phyloP scores from a whole-genome alignment of 2,329 filamentous ascomycete species.

The Talaromyces sp. region DNA sequence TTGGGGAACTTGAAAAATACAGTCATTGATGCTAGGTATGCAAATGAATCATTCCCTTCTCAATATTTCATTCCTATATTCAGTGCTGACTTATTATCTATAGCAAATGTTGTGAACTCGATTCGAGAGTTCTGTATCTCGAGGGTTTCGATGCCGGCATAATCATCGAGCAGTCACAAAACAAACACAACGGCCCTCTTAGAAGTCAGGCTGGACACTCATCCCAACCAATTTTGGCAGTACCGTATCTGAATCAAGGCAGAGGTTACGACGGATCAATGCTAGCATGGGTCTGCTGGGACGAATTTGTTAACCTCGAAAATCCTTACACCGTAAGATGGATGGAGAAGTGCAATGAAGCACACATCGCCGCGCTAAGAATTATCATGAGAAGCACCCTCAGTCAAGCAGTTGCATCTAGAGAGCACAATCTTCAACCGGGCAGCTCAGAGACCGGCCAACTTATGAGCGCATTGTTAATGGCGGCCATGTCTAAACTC shows the following conservation, averaged over 20 bases:
- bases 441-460: constrained; percentile 6
- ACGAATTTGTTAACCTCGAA: constrained; percentile 29
- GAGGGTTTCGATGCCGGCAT: constrained; percentile 14
- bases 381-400: constrained; percentile 14
- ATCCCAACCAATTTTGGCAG: constrained; percentile 3
- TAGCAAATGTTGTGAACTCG: constrained; percentile 12
- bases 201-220: constrained; percentile 2
- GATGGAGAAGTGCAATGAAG: constrained; percentile 24
- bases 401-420: constrained; percentile 14
- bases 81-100: neutral
- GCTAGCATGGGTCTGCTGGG: constrained; percentile 30
- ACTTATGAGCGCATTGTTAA: constrained; percentile 19
- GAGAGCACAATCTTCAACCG: constrained; percentile 7
- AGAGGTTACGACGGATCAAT: constrained; percentile 22
- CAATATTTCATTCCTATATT: neutral
- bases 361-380: constrained; percentile 11
- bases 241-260: constrained; percentile 9
- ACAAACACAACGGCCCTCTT: constrained; percentile 8
- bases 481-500: constrained; percentile 27
- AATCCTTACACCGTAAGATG: constrained; percentile 25
- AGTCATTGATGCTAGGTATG: neutral
- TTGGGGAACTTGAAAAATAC: constrained; percentile 13
- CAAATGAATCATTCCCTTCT: neutral
- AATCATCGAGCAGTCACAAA: constrained; percentile 14
- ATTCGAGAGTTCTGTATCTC: constrained; percentile 13